These are phyloP conservation scores for Kazachstania africana DNA, from an alignment of 805 yeast genomes.

Conservation along the genomic window DNA sequence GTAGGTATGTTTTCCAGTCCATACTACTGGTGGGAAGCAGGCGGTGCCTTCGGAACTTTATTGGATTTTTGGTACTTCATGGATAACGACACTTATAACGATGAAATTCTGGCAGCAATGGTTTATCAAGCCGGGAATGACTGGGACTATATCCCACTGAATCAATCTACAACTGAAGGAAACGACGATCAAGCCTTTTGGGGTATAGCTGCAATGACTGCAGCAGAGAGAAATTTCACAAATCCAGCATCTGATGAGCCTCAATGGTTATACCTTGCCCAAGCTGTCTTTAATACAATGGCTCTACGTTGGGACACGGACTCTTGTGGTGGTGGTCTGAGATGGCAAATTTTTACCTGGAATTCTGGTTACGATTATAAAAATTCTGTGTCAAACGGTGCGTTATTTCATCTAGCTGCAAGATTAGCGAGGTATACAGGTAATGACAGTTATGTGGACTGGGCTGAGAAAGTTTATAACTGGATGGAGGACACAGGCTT, in stretches of 20 bases:
- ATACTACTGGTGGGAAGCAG: constrained; percentile 98
- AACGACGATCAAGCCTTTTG: constrained; percentile 97
- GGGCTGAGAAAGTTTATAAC: constrained; percentile 66
- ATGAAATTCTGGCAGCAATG: constrained; percentile 46
- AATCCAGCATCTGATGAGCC: constrained; percentile 48
- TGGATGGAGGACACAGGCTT: constrained; percentile 56
- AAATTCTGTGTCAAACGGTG: constrained; percentile 80
- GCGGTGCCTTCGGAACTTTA: constrained; percentile 89
- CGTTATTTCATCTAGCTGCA: constrained; percentile 76
- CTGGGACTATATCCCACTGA: constrained; percentile 72
- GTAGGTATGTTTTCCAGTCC: constrained; percentile 81
- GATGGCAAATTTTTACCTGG: constrained; percentile 96
- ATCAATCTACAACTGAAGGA: constrained; percentile 88
- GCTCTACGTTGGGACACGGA: constrained; percentile 70
- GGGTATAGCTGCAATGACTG: constrained; percentile 88
- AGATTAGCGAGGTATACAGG: constrained; percentile 73
- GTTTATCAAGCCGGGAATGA: constrained; percentile 61
- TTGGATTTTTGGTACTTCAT: constrained; percentile 65
- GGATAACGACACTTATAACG: constrained; percentile 55
- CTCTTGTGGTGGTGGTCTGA: constrained; percentile 72
- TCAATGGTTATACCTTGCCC: constrained; percentile 73
- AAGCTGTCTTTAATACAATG: constrained; percentile 90
- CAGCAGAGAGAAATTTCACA: constrained; percentile 78
- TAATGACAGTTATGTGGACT: constrained; percentile 59
- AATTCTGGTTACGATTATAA: constrained; percentile 89